A percentile compares a stretch with the other conserved stretches of the same genome.
These are phyloP conservation scores for Ajuga chamaepitys DNA, from an alignment of 257 asterid genomes.

Conservation along the genomic window DNA sequence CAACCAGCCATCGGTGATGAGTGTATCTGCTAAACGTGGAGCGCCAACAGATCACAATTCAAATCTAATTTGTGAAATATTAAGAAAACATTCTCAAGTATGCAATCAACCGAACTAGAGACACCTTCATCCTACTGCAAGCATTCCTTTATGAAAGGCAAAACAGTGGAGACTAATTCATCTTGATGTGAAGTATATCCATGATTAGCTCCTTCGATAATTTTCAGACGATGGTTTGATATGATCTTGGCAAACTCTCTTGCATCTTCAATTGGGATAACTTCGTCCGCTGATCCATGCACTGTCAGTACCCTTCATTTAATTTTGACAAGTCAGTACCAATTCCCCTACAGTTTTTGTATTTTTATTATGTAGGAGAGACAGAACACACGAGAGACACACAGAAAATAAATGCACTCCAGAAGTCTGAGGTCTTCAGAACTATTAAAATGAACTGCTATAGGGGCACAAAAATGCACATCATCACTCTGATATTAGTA, in stretches of 20 bases:
- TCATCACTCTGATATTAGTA: background rate
- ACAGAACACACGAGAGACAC: background rate
- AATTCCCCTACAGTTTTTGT: background rate
- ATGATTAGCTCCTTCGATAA: constrained; percentile 66
- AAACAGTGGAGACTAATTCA: constrained; percentile 33
- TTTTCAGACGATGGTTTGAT: constrained; percentile 49
- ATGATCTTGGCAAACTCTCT: constrained; percentile 55
- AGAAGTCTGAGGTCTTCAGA: background rate
- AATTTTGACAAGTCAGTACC: background rate
- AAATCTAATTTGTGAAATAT: too few relatives aligned
- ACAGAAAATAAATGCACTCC: background rate
- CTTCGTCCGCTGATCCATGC: constrained; percentile 72
- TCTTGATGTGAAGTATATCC: constrained; percentile 47
- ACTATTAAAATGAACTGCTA: background rate
- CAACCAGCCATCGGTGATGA: background rate
- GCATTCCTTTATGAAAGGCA: constrained; percentile 61
- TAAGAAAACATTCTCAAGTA: background rate
- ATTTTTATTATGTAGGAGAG: too few relatives aligned
- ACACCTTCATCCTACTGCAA: constrained; percentile 17
- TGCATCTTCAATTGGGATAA: constrained; percentile 67
- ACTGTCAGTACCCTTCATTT: constrained; percentile 58
- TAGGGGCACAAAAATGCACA: background rate
- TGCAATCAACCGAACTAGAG: background rate
- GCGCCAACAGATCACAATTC: too few relatives aligned
- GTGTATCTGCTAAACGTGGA: too few relatives aligned